A percentile compares a stretch with the other conserved stretches of the same genome.
phyloP scores from a whole-genome alignment of 1,284 basidiomycete species.

The Thelephora terrestris region DNA sequence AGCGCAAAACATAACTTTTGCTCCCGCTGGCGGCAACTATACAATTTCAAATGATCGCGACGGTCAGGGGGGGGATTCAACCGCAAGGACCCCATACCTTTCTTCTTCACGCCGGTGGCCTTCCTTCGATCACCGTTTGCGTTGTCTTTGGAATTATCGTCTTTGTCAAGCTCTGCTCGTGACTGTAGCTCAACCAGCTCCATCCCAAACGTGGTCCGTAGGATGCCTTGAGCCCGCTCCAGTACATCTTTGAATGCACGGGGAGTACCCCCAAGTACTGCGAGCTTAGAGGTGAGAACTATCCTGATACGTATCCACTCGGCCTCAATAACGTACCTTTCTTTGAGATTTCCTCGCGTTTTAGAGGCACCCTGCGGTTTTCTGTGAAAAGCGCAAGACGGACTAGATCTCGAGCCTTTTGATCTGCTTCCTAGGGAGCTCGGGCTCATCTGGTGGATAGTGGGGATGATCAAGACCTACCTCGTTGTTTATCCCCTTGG shows the following conservation, averaged over 20 bases:
- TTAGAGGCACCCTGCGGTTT: conserved; percentile 46
- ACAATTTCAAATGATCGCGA: background rate
- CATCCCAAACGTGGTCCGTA: conserved; percentile 59
- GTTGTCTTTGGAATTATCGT: conserved; percentile 22
- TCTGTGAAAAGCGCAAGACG: conserved; percentile 67
- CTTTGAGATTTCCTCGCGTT: conserved; percentile 69
- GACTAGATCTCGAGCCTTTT: conserved; percentile 56
- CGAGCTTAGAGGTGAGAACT: background rate
- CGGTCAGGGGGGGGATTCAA: background rate
- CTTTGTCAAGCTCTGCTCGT: conserved; percentile 40
- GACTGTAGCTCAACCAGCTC: conserved; percentile 66
- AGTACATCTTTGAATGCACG: conserved; percentile 51
- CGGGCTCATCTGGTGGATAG: background rate
- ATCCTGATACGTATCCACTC: background rate
- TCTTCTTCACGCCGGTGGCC: conserved; percentile 48
- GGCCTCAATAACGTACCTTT: conserved; percentile 39
- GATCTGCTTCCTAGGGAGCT: conserved; percentile 37
- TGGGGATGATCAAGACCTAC: background rate
- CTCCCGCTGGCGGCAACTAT: conserved; percentile 46
- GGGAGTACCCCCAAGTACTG: conserved; percentile 50
- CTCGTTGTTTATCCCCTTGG: background rate
- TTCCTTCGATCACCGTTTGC: conserved; percentile 37
- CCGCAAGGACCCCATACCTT: conserved; percentile 20
- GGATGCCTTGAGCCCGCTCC: conserved; percentile 43
- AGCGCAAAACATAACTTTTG: conserved; percentile 70